Base-by-base conservation (phyloP, 106 monocot species). In the Amphibolis antarctica region DNA sequence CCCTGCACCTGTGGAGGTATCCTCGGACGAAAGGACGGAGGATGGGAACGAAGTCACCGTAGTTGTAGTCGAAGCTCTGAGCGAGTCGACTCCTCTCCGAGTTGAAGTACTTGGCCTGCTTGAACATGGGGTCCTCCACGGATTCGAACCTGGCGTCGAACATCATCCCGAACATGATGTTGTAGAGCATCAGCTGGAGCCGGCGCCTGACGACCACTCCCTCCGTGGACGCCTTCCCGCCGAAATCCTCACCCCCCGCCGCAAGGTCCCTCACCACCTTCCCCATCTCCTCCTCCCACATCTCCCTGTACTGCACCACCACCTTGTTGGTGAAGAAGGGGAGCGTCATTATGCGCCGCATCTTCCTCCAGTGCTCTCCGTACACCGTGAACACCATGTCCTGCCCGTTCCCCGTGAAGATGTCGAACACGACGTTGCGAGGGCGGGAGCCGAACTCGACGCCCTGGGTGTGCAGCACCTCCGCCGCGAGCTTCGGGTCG, bases 351-450 rank as follows among this genome's bases (percentile, higher is more conserved):
- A 83, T 73, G 15, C 83, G 79, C 0, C 83, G 72, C 83, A 83
- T 84, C 66, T 70, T 73, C 26, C 84, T 66, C 83, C 83, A 83
- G 62, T 83, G 83, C 53, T 83, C 83, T 19, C 83, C 79, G 70
- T 83, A 83, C 28, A 72, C 73, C 55, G 83, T 83, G 83, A 83
- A 83, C 54, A 83, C 83, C 83, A 83, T 79, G 75, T 83, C 83
- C 57, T 76, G 72, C 15, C 83, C 83, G 24, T 83, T 74, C 44
- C 69, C 83, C 4, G 76, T 83, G 76, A 79, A 83, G 60, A 60
- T 28, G 30, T 60, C 60, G 36, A 60, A 60, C 60, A 56, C 56
- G 56, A 56, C n/a, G 56, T 56, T 56, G n/a, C 56, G 20, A 22
- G 56, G n/a, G n/a, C 56, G 56, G 4, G 56, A 56, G 12, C 56